These are phyloP conservation scores for Rhodotorula sphaerocarpa DNA, from an alignment of 768 basidiomycete species.

Conservation along the genomic window DNA sequence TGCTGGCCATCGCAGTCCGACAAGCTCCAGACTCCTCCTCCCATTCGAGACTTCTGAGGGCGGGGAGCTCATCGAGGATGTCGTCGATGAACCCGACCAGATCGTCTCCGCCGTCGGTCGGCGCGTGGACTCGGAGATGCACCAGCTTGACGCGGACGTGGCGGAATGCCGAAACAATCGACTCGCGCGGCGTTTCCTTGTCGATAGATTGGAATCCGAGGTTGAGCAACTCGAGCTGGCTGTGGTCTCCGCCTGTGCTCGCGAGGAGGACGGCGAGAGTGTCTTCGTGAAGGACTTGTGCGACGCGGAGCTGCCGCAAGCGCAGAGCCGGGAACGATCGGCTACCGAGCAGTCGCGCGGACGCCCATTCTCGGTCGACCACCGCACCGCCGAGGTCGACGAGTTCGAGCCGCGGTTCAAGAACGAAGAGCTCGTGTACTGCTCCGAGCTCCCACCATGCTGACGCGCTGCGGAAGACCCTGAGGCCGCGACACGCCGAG, in stretches of 20 bases:
- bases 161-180: conserved; percentile 12
- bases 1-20: too few relatives aligned
- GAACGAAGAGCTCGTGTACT: neutral
- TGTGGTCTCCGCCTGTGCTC: neutral
- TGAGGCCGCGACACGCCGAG: neutral
- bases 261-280: conserved; percentile 21
- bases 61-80: conserved; percentile 1
- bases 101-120: conserved; percentile 7
- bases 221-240: neutral
- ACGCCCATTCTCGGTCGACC: conserved; percentile 27
- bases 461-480: neutral
- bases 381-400: conserved; percentile 14
- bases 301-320: conserved; percentile 4
- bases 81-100: conserved; percentile 14
- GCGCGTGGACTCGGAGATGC: conserved; percentile 3
- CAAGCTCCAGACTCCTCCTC: too few relatives aligned
- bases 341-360: neutral
- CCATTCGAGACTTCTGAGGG: conserved; percentile 8
- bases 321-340: neutral
- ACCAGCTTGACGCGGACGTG: conserved; percentile 3
- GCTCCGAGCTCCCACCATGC: conserved; percentile 29
- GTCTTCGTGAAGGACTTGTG: conserved; percentile 25
- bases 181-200: conserved; percentile 18
- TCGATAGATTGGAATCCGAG: conserved; percentile 21
- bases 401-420: conserved; percentile 1